A percentile compares a stretch with the other conserved stretches of the same genome.
phyloP scores from a whole-genome alignment of 495 filamentous ascomycete species.

The Neurospora sublineolata region DNA sequence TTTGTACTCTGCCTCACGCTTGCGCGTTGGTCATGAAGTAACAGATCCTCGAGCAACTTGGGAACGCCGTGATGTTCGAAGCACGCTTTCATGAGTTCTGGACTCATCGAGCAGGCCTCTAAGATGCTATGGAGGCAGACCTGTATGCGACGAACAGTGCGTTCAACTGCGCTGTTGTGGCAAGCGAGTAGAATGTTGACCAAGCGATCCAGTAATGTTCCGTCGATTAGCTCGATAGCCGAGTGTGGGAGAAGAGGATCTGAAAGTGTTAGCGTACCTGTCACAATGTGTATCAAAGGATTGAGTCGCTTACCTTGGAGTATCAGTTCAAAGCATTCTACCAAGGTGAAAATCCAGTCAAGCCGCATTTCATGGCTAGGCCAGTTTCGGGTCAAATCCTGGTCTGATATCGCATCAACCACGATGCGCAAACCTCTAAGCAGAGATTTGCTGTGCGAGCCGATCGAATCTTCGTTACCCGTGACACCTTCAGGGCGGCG shows the following conservation, averaged over 20 bases:
- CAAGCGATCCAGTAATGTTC: conserved; percentile 24
- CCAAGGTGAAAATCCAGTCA: conserved; percentile 29
- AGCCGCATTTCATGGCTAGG: conserved; percentile 27
- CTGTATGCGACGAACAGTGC: conserved; percentile 14
- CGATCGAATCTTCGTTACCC: conserved; percentile 1
- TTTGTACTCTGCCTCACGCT: conserved; percentile 30
- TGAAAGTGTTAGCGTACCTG: neutral
- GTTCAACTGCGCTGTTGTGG: neutral
- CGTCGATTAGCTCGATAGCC: conserved; percentile 18
- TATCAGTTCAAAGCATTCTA: conserved; percentile 31
- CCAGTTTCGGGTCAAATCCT: conserved; percentile 27
- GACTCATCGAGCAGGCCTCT: conserved; percentile 50
- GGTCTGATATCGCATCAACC: conserved; percentile 34
- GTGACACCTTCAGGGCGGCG: neutral
- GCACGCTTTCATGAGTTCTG: conserved; percentile 48
- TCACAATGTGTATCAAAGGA: neutral
- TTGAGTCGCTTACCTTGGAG: conserved; percentile 27
- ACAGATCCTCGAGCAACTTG: conserved; percentile 23
- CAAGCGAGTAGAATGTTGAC: conserved; percentile 19
- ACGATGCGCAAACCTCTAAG: conserved; percentile 33
- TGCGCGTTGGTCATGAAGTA: conserved; percentile 31
- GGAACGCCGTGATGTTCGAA: conserved; percentile 22
- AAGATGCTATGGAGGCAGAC: conserved; percentile 51
- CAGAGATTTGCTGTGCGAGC: conserved; percentile 19
- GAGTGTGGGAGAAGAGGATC: conserved; percentile 14